Conservation (phyloP, 345 rosid species). For the Rhodomyrtus tomentosa region DNA sequence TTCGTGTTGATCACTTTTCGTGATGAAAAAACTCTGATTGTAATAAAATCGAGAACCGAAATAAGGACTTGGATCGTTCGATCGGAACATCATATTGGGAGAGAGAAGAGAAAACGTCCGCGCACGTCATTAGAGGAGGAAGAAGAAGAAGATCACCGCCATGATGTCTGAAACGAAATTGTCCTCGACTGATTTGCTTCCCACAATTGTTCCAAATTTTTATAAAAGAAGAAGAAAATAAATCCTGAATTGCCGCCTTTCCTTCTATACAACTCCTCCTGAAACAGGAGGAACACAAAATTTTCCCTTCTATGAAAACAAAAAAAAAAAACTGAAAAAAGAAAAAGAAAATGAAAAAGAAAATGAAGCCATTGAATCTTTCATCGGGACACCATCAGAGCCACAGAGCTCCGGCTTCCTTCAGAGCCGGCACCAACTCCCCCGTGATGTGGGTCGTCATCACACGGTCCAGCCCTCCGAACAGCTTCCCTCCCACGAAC, state of each 20-base stretch:
- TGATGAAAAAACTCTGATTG: background rate
- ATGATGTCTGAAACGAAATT: background rate
- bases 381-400: constrained; percentile 25
- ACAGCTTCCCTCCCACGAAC: constrained; percentile 69
- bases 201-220: background rate
- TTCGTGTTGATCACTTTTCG: background rate
- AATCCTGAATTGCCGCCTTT: background rate
- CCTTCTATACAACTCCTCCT: background rate
- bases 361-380: background rate
- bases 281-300: background rate
- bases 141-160: background rate
- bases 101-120: too few species aligned
- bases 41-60: background rate
- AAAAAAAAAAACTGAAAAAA: background rate
- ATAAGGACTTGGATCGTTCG: background rate
- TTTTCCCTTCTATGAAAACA: background rate
- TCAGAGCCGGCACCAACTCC: constrained; percentile 57
- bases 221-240: background rate
- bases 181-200: background rate
- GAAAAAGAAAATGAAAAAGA: too few species aligned
- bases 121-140: background rate
- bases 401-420: constrained; percentile 89
- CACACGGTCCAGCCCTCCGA: constrained; percentile 76
- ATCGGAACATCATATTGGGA: too few species aligned
- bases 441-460: constrained; percentile 91